A percentile compares a stretch with the other conserved stretches of the same genome.
phyloP scores from a whole-genome alignment of 768 basidiomycete species.

The Pleurotus eryngii region DNA sequence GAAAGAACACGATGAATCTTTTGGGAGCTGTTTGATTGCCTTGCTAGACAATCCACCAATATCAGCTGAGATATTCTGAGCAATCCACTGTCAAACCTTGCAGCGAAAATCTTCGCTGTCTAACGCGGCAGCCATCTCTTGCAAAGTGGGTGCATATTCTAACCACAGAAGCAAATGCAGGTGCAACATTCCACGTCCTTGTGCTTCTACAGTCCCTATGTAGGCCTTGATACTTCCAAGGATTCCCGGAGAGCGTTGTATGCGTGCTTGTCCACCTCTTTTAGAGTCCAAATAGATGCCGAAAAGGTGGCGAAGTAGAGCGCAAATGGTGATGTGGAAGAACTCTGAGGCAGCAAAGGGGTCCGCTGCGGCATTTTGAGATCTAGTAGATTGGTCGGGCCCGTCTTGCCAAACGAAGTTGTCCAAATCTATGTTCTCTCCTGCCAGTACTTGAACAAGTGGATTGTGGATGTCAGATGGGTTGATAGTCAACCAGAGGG shows the following conservation, averaged over 20 bases:
- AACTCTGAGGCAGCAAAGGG: conserved; percentile 36
- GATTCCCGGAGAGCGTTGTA: conserved; percentile 24
- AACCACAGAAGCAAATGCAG: conserved; percentile 33
- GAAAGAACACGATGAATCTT: conserved; percentile 25
- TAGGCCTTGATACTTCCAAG: conserved; percentile 29
- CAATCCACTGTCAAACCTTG: conserved; percentile 25
- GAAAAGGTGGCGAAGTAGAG: conserved; percentile 28
- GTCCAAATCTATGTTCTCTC: conserved; percentile 36
- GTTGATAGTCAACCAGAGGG: conserved; percentile 41
- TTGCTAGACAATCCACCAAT: conserved; percentile 14
- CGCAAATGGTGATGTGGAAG: conserved; percentile 31
- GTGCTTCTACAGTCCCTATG: conserved; percentile 34
- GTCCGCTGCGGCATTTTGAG: conserved; percentile 29
- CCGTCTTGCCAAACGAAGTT: conserved; percentile 19
- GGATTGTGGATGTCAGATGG: conserved; percentile 38
- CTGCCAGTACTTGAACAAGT: conserved; percentile 34
- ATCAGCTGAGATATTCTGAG: conserved; percentile 26
- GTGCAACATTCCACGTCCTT: conserved; percentile 35
- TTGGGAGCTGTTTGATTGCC: conserved; percentile 13
- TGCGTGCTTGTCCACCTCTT: conserved; percentile 32
- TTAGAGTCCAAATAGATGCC: conserved; percentile 24
- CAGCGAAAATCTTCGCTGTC: conserved; percentile 22
- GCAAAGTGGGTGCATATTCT: conserved; percentile 21
- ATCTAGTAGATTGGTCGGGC: conserved; percentile 17
- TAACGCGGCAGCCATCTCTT: conserved; percentile 24